Evolutionary conservation across 2,329 filamentous ascomycete genomes (phyloP).

Genomic region (Acephala macrosclerotiorum): DNA sequence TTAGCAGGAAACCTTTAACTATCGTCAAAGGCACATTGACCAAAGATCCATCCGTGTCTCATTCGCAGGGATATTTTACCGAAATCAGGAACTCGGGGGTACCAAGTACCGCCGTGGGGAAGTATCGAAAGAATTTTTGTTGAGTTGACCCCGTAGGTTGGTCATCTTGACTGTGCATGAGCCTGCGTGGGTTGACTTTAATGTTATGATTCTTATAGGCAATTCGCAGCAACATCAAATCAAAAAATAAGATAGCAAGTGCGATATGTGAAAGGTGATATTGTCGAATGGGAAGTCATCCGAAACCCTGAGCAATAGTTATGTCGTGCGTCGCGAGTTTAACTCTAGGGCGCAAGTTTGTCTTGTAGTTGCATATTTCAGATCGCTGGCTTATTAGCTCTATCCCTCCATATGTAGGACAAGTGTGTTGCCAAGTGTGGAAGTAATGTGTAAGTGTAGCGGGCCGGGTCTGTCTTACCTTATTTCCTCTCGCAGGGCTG

Average conservation of each 20-base stretch:
- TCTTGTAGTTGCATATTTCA: neutral
- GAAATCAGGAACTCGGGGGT: neutral
- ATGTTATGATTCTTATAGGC: neutral
- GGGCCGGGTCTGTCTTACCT: neutral
- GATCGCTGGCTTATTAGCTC: neutral
- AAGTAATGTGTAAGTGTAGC: neutral
- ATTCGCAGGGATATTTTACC: neutral
- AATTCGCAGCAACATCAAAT: neutral
- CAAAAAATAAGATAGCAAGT: neutral
- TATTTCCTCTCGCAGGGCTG: neutral
- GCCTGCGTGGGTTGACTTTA: neutral
- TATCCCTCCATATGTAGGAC: neutral
- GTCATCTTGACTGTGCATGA: conserved; percentile 11
- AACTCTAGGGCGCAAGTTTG: neutral
- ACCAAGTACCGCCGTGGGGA: neutral
- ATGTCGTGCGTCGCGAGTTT: conserved; percentile 20
- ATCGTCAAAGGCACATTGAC: neutral
- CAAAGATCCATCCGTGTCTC: neutral
- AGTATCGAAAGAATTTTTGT: neutral
- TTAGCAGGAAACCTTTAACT: too few relatives aligned
- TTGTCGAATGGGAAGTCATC: conserved; percentile 24
- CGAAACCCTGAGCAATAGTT: neutral
- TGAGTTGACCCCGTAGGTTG: neutral
- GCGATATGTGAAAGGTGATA: neutral
- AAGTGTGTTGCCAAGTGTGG: too few relatives aligned